These are phyloP conservation scores for Allomyces javanicus DNA, from an alignment of 192 early-diverging fungal species.

Conservation along the genomic window DNA sequence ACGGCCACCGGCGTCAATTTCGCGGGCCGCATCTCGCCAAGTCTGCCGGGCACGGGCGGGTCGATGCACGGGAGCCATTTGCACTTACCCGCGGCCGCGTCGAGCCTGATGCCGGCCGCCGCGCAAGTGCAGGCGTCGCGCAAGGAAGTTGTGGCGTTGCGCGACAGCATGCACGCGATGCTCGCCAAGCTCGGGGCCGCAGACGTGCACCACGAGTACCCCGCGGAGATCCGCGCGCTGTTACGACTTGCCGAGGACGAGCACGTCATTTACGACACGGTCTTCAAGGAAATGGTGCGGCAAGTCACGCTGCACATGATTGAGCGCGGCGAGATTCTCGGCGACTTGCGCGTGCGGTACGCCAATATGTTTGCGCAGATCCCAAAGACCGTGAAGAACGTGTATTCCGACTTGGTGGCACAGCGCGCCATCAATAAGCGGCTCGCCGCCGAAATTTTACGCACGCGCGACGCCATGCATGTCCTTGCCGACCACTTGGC, in stretches of 20 bases:
- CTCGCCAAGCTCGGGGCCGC: background rate
- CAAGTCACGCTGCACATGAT: conserved; percentile 41
- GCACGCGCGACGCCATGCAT: conserved; percentile 21
- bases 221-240: conserved; percentile 31
- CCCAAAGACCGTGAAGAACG: conserved; percentile 25
- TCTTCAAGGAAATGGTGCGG: conserved; percentile 31
- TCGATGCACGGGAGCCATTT: background rate
- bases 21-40: too few species aligned
- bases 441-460: conserved; percentile 26
- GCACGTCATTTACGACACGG: conserved; percentile 38
- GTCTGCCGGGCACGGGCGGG: background rate
- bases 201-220: background rate
- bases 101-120: too few species aligned
- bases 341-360: conserved; percentile 31
- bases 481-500: conserved; percentile 25
- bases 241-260: conserved; percentile 31
- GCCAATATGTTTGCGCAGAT: conserved; percentile 37
- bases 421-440: conserved; percentile 29
- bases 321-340: conserved; percentile 34
- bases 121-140: too few species aligned
- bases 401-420: conserved; percentile 36
- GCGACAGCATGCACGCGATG: background rate
- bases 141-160: background rate
- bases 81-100: background rate
- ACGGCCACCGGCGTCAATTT: background rate